Evolutionary conservation across 176 grass and related monocot species (phyloP), one percentile per base, ranked within the genome.

Genomic region (Stipa capillata): DNA sequence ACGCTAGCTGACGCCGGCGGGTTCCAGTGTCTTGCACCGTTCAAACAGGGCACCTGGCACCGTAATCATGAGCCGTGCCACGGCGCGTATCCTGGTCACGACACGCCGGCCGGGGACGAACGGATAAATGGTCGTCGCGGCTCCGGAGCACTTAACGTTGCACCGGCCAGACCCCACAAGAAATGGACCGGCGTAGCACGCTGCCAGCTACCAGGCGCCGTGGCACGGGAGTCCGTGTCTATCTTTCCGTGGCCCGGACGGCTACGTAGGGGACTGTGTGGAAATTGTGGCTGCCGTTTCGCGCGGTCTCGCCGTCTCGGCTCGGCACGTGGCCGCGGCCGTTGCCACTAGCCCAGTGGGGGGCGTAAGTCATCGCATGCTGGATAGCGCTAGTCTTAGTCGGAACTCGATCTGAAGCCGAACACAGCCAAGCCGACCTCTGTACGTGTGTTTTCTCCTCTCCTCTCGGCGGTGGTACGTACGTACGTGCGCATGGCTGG

Each of bases 231-330:
- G 77, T 33, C 51, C 5, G 34, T 37, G 18, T 74, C n/a, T n/a
- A n/a, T n/a, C 84, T 10, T 16, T 15, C 57, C 43, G 76, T 65
- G 76, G 48, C 48, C 76, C 67, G 15, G 76, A 14, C 28, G 77
- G 57, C 44, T 65, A 79, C 45, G 47, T 20, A 24, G 53, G 18
- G 37, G 58, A 69, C 36, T 69, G 29, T 69, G 29, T 4, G 13
- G 13, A 24, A 7, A 0, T 0, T 7, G 60, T 65, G 65, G 77
- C 69, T 65, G 73, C 65, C 85, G 79, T 83, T 29, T 78, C 73
- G 56, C 27, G 21, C 84, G 84, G 76, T 36, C 50, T 47, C 72
- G 45, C n/a, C n/a, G n/a, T 37, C 52, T 27, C 45, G 47, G 76
- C 65, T 27, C 24, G 4, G 65, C 66, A 62, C 50, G 71, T 61